phyloP scores from a whole-genome alignment of 2,329 filamentous ascomycete species.

The Grosmannia serpens region DNA sequence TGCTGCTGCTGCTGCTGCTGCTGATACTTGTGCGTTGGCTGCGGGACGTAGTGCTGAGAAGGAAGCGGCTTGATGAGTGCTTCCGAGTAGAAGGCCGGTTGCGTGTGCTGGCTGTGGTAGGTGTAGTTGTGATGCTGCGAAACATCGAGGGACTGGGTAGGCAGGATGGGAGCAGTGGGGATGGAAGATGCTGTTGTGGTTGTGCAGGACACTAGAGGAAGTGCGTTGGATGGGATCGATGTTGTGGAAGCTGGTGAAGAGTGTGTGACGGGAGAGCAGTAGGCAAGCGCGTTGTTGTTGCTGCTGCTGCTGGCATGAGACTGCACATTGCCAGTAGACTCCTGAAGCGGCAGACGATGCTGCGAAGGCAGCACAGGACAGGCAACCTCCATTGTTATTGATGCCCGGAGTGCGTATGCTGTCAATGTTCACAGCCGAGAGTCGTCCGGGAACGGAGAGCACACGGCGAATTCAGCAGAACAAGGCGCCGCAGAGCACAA shows the following conservation, averaged over 20 bases:
- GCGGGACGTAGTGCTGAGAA: constrained; percentile 2
- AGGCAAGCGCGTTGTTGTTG: constrained; percentile 22
- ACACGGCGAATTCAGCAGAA: too few species aligned
- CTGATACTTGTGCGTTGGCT: background rate
- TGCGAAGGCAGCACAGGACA: constrained; percentile 39
- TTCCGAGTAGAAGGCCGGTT: constrained; percentile 5
- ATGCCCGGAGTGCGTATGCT: background rate
- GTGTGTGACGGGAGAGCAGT: constrained; percentile 25
- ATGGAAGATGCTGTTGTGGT: constrained; percentile 17
- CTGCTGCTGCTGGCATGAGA: constrained; percentile 9
- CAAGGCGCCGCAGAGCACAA: background rate
- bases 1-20: constrained; percentile 14
- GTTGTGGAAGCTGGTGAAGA: constrained; percentile 5
- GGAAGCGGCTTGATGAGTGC: constrained; percentile 7
- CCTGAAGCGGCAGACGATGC: constrained; percentile 37
- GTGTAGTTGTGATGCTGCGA: constrained; percentile 13
- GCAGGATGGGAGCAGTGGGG: constrained; percentile 32
- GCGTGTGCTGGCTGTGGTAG: constrained; percentile 7
- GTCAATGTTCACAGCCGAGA: background rate
- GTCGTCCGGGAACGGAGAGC: too few species aligned
- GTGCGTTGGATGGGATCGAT: constrained; percentile 1
- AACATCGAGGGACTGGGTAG: constrained; percentile 35
- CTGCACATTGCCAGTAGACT: constrained; percentile 42
- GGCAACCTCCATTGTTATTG: constrained; percentile 24
- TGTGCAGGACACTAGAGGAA: constrained; percentile 9